Percentiles rank a stretch among this genome's conserved stretches.
These are phyloP conservation scores for Dothidotthia symphoricarpi DNA, from an alignment of 2,329 filamentous ascomycete genomes.

Conservation along the genomic window DNA sequence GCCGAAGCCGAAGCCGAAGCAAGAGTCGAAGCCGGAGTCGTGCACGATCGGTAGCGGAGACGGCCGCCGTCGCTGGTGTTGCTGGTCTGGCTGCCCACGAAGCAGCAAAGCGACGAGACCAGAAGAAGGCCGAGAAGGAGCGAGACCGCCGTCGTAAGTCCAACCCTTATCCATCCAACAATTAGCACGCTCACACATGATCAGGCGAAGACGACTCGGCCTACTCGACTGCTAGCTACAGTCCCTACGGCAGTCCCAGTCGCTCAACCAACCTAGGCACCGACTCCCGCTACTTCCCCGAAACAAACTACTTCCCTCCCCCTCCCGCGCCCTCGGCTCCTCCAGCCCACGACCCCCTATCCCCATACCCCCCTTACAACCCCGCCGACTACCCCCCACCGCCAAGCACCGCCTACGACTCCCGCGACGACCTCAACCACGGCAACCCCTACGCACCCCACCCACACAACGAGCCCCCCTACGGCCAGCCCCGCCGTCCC, in stretches of 20 bases:
- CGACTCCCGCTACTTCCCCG: constrained; percentile 45
- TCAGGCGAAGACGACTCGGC: constrained; percentile 38
- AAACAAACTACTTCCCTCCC: constrained; percentile 51
- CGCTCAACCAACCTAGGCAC: constrained; percentile 35
- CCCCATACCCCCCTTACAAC: constrained; percentile 35
- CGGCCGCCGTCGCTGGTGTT: constrained; percentile 58
- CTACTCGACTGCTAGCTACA: constrained; percentile 37
- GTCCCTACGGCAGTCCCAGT: constrained; percentile 23
- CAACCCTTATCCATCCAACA: constrained; percentile 3
- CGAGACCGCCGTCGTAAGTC: constrained; percentile 52
- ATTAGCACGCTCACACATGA: constrained; percentile 18
- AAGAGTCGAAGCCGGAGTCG: constrained; percentile 49
- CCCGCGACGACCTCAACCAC: constrained; percentile 29
- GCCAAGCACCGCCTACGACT: constrained; percentile 20
- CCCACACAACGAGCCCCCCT: constrained; percentile 26
- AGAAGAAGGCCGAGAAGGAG: constrained; percentile 55
- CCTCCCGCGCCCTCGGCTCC: constrained; percentile 42
- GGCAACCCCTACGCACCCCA: constrained; percentile 30
- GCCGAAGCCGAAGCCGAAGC: constrained; percentile 34
- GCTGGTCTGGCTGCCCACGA: constrained; percentile 59
- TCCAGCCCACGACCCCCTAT: constrained; percentile 28
- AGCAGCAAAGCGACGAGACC: constrained; percentile 56
- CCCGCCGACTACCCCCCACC: constrained; percentile 48
- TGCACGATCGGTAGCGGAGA: constrained; percentile 53
- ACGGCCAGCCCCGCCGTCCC: constrained; percentile 38